Conservation (phyloP, 1,284 basidiomycete species). For the Apiotrichum siamense region DNA sequence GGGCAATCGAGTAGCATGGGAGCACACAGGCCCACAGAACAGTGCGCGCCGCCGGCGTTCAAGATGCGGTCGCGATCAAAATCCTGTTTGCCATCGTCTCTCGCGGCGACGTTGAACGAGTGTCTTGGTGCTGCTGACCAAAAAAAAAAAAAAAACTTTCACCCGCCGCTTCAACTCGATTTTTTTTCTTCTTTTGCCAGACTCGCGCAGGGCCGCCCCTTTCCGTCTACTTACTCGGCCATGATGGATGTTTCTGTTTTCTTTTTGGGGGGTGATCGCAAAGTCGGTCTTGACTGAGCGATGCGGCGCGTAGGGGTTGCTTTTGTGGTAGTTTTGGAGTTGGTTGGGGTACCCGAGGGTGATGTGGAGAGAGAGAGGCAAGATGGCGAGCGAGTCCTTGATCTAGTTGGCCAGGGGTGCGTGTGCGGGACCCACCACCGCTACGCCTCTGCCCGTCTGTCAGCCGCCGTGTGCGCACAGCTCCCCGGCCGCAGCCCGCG, state of each 20-base stretch:
- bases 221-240: constrained; percentile 48
- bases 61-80: neutral
- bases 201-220: too few relatives aligned
- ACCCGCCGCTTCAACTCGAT: too few relatives aligned
- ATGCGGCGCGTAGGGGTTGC: constrained; percentile 21
- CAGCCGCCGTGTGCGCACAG: too few relatives aligned
- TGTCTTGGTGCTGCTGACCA: neutral
- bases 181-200: neutral
- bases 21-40: too few relatives aligned
- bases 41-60: too few relatives aligned
- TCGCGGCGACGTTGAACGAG: neutral
- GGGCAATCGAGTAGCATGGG: neutral
- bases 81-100: neutral
- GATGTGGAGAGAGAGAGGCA: constrained; percentile 17
- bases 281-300: constrained; percentile 39
- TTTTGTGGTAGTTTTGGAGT: constrained; percentile 11
- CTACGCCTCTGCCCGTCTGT: too few relatives aligned
- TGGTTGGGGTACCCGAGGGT: constrained; percentile 24
- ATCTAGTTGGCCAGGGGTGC: too few relatives aligned
- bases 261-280: constrained; percentile 31
- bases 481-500: too few relatives aligned
- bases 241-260: constrained; percentile 35
- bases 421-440: too few relatives aligned
- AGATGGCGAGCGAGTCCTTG: neutral
- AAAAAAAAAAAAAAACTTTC: neutral